Evolutionary conservation across 2,329 filamentous ascomycete genomes (phyloP).

Genomic region (Dactylonectria estremocensis): DNA sequence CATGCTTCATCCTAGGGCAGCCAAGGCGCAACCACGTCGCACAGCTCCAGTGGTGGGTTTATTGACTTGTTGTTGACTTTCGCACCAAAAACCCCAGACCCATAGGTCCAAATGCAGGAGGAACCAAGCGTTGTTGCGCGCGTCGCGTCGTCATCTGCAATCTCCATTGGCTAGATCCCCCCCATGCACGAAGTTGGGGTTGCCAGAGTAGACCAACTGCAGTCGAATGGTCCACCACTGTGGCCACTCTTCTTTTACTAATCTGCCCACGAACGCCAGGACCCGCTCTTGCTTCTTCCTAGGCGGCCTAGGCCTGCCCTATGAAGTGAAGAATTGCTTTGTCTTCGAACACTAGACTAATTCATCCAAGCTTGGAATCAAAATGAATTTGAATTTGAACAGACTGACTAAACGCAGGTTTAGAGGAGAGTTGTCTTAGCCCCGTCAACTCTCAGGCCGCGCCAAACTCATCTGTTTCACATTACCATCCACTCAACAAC

Average conservation of each 20-base stretch:
- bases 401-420: not conserved
- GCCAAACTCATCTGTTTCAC: not conserved
- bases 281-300: not conserved
- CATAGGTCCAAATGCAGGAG: slow-evolving; percentile 5
- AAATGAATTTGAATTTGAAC: not conserved
- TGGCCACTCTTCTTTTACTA: not conserved
- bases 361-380: not conserved
- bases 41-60: not conserved
- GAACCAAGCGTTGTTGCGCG: not conserved
- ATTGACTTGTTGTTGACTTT: slow-evolving; percentile 7
- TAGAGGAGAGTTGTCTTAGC: not conserved
- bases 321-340: not conserved
- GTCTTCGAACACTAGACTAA: not conserved
- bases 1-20: not conserved
- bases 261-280: not conserved
- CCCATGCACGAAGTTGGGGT: not conserved
- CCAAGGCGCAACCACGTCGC: not conserved
- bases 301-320: not conserved
- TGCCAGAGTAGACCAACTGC: not conserved
- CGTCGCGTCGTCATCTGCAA: slow-evolving; percentile 2
- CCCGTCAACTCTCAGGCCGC: not conserved
- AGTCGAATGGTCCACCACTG: not conserved
- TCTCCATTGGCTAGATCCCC: slow-evolving; percentile 6
- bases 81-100: not conserved
- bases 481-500: not conserved